Evolutionary conservation across 2,329 filamentous ascomycete species (phyloP), one percentile per base, ranked within the genome.

Genomic region (Fusarium falciforme): DNA sequence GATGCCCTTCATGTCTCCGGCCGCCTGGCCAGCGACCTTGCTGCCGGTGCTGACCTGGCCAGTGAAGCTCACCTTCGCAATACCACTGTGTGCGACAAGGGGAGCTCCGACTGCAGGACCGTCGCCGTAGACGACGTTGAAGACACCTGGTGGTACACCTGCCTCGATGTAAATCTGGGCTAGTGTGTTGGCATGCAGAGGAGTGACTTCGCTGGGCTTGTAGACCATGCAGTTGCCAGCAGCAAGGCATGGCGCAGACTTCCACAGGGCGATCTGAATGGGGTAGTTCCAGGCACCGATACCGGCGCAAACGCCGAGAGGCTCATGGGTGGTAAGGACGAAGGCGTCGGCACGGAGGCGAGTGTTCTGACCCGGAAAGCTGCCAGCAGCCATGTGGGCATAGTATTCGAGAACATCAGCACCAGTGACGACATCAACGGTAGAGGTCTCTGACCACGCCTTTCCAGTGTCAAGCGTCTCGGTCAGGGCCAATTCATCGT

Each of bases 201-300:
- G 93, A 0, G 94, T 97, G 81, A 93, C 93, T 85, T 97, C 94
- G 75, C 93, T 95, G 9, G 94, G 93, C 84, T 97, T 97, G 85
- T 97, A 97, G 52, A 97, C 90, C 93, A 97, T 95, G 79, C 92
- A 94, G 83, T 97, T 97, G 22, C 94, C 94, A 1, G 94, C 94
- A 5, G 94, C 94, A 16, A 97, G 87, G 77, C 94, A 96, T 0
- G 94, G 93, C 1, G 93, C 94, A 1, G 93, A 95, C 83, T 97
- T 97, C 94, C 94, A 97, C 2, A 97, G 87, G 10, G 94, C 94
- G 75, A 97, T 97, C 82, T 97, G 94, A 73, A 97, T 93, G 14
- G 94, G 94, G 80, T 97, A 97, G 83, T 97, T 97, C 94, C 94
- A 97, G 16, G 94, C 94, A 64, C 94, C 94, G 75, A 97, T 97